Evolutionary conservation across 108 stramenopile species (phyloP), one percentile per base, ranked within the genome.

Genomic region (Schizochytrium sp.): DNA sequence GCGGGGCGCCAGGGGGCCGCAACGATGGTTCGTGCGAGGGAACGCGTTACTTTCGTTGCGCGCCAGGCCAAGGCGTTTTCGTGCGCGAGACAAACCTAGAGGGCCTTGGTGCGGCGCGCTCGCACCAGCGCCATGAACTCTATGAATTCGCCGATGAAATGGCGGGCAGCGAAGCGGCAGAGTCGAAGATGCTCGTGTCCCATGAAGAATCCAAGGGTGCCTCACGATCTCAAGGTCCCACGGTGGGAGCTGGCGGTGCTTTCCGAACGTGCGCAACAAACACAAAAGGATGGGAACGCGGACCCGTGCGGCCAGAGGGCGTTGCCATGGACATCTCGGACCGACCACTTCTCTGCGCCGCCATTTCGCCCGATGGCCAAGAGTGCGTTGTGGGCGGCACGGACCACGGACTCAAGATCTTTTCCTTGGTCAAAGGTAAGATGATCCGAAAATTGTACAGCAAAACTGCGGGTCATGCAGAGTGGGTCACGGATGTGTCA

Each of bases 361-460:
- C 76, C 25, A 47, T 83, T 34, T 83, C 76, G 23, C 76, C 76
- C 10, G 76, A 83, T 34, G 76, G 76, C 19, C 19, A 47, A 53
- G 76, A 83, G 51, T 83, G 76, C 51, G 76, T 83, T 0, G 76
- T 83, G 45, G 76, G 76, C 19, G 76, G 76, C 18, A 83, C 76
- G 10, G 76, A 83, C 51, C 76, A 83, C 76, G 76, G 76, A 6
- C 76, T 83, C 51, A 47, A 53, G 45, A 28, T 83, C 45, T 83
- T 83, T 83, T 6, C 8, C 45, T 19, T 83, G 76, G 12, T 12
- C 10, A 34, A 21, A 6, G 76, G 76, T 45, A 83, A 83, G 51
- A 53, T 53, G 76, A 23, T 53, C 16, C 76, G 76, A 12, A 83
- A 83, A 3, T 23, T 83, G 48, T 83, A 83, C 51, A 25, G 48